Conservation (phyloP, 352 stramenopile species). For the Globisporangium paddicum region DNA sequence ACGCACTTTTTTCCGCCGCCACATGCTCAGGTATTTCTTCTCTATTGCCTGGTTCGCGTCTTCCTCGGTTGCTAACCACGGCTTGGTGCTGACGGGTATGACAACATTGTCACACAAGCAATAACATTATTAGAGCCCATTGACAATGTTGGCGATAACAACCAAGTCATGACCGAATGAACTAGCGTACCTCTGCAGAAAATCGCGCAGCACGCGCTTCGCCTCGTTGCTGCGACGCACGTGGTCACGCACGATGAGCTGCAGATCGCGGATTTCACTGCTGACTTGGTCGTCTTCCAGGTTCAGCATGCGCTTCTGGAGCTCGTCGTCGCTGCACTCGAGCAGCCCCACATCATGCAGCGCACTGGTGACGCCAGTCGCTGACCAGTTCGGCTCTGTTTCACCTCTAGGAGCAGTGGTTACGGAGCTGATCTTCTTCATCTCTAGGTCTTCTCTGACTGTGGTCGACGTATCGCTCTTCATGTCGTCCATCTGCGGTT, state of each 20-base stretch:
- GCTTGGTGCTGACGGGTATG: constrained; percentile 35
- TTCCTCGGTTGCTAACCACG: constrained; percentile 49
- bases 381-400: constrained; percentile 17
- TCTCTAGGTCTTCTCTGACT: not conserved
- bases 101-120: too few relatives aligned
- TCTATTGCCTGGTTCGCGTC: constrained; percentile 40
- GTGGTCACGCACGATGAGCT: constrained; percentile 34
- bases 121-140: not conserved
- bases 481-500: not conserved
- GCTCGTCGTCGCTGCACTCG: constrained; percentile 24
- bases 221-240: constrained; percentile 51
- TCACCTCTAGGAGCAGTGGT: not conserved
- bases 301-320: constrained; percentile 20
- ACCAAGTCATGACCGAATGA: not conserved
- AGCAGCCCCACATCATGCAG: constrained; percentile 50
- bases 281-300: constrained; percentile 60
- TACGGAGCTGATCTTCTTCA: not conserved
- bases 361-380: constrained; percentile 20
- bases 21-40: constrained; percentile 55
- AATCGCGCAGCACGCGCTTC: constrained; percentile 49
- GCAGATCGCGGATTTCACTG: constrained; percentile 50
- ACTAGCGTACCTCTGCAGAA: constrained; percentile 41
- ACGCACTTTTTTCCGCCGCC: constrained; percentile 59
- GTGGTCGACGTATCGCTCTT: not conserved
- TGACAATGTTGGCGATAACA: not conserved